These are phyloP conservation scores for Dendrothele bispora DNA, from an alignment of 768 basidiomycete genomes.

Conservation along the genomic window DNA sequence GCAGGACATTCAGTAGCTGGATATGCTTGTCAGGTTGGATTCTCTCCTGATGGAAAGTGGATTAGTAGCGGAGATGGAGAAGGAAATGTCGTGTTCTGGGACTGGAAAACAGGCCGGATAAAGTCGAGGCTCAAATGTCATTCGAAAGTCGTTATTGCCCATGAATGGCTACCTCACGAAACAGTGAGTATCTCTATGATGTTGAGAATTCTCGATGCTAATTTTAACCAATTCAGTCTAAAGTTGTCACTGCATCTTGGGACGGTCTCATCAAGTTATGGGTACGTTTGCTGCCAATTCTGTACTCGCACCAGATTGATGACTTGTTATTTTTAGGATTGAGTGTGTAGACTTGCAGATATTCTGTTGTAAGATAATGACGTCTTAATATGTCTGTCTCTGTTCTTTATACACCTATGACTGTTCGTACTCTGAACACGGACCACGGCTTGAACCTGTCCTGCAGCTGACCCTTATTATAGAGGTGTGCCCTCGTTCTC, in stretches of 20 bases:
- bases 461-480: too few species aligned
- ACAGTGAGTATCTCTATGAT: conserved; percentile 62
- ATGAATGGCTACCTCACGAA: conserved; percentile 98
- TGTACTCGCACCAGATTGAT: not conserved
- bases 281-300: conserved; percentile 48
- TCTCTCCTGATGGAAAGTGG: conserved; percentile 98
- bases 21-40: conserved; percentile 95
- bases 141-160: conserved; percentile 94
- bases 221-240: conserved; percentile 59
- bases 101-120: conserved; percentile 98
- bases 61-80: conserved; percentile 95
- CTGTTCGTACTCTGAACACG: too few species aligned
- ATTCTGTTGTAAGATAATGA: too few species aligned
- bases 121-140: conserved; percentile 89
- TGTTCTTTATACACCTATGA: too few species aligned
- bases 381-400: too few species aligned
- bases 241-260: conserved; percentile 96
- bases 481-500: not conserved
- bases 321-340: conserved; percentile 6
- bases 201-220: conserved; percentile 49
- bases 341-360: conserved; percentile 1
- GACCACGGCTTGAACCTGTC: too few species aligned
- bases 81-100: conserved; percentile 98
- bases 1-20: conserved; percentile 97
- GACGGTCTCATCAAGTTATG: conserved; percentile 98